phyloP scores from a whole-genome alignment of 2,329 filamentous ascomycete genomes.

The Hypoxylon sp. region DNA sequence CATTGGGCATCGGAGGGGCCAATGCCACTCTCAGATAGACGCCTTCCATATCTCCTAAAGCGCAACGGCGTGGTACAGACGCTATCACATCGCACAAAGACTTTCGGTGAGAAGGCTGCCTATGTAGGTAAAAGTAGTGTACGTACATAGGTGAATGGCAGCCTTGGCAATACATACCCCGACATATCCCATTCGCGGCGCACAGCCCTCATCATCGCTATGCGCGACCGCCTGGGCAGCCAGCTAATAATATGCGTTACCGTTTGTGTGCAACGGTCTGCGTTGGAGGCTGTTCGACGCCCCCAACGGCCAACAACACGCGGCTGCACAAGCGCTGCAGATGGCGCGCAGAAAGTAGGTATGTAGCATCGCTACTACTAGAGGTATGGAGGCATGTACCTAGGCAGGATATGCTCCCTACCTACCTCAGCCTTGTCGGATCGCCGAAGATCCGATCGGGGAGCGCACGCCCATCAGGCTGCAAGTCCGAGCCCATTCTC shows the following conservation, averaged over 20 bases:
- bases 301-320: not conserved
- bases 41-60: not conserved
- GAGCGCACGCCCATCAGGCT: not conserved
- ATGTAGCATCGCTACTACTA: no score
- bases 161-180: not conserved
- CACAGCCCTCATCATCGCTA: not conserved
- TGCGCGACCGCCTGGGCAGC: not conserved
- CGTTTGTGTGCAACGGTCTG: not conserved
- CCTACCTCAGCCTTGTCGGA: constrained; percentile 15
- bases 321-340: constrained; percentile 14
- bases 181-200: not conserved
- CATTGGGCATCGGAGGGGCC: not conserved
- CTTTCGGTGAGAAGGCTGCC: not conserved
- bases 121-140: not conserved
- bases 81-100: not conserved
- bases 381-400: no score
- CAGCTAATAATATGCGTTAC: not conserved
- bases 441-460: constrained; percentile 1
- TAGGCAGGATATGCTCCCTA: not conserved
- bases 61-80: not conserved
- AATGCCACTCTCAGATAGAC: not conserved
- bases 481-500: not conserved
- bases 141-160: no score
- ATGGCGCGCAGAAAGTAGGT: not conserved
- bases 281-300: not conserved